Base-by-base conservation (phyloP, 1,139 yeast genomes). In the Saccharomyces hybrid region DNA sequence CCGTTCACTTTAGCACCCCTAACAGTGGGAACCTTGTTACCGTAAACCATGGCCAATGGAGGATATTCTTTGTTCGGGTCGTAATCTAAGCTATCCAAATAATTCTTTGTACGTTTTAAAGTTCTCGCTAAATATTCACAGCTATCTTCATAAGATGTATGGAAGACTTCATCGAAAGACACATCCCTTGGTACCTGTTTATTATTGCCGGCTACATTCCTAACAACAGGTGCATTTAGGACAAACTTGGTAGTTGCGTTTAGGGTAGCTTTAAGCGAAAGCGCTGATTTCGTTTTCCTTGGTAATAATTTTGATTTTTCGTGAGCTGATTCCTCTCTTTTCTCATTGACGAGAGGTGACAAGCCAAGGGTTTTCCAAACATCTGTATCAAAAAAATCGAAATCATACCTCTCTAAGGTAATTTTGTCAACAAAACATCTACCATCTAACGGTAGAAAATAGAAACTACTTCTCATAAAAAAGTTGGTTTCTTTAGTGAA, bases 401-500 rank as follows among this genome's bases (percentile, higher is more conserved):
- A 68, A 57, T 82, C 81, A 64, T 82, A 83, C 53, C 77, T 74
- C 61, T 83, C 81, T 46, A 77, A 75, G 0, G 86, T 80, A 3
- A 76, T 72, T 48, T 71, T 75, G 65, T 89, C 83, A 51, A 82
- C 80, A 66, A 89, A 89, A 48, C 88, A 83, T 34, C 82, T 76
- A 4, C 96, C 96, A 61, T 81, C 78, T n/a, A 81, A 69, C 0
- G 97, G 97, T 46, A 90, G 70, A 67, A 90, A 89, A 42, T 82
- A 76, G 69, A 81, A 89, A 53, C 91, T 82, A 41, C 93, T 84
- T 63, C 97, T 77, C 96, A 90, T 88, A 76, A 88, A 81, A 68
- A 90, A 90, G 65, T 88, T 89, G 9, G 85, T 85, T 65, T 88
- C 95, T 41, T 85, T 83, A 1, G 96, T 85, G 52, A 90, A 72